Evolutionary conservation across 2,329 filamentous ascomycete species (phyloP), one percentile per base, ranked within the genome.

Genomic region (Ceratocystis eucalypticola): DNA sequence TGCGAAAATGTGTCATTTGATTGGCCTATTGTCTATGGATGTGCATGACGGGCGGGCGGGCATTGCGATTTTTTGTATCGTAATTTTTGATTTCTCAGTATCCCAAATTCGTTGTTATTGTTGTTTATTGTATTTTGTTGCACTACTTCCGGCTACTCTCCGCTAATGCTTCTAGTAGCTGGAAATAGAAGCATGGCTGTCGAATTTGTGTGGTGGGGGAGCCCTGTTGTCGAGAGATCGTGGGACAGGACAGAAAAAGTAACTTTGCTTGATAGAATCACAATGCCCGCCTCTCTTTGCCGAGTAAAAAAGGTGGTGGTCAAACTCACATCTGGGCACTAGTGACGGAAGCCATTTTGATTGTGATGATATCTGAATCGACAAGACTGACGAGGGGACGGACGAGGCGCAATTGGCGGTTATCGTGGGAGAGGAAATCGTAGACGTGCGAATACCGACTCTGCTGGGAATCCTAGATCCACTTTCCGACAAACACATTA

Each of bases 291-390:
- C 48, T 65, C 48, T 28, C n/a, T 50, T 41, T 37, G 61, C 62
- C n/a, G 53, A 61, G 45, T 6, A 45, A 28, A 61, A 12, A 61
- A 37, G 67, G 25, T 45, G 50, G 59, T 61, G 37, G 63, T 55
- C 10, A 66, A 66, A 68, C 67, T 66, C 65, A 68, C 67, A 68
- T 68, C 67, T 68, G 67, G 67, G 62, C 65, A 68, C 65, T 65
- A 68, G 65, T 28, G 55, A 66, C 64, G 66, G 67, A 66, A 68
- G 67, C 67, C 67, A 68, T 68, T 68, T 68, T 68, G 67, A 65
- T 65, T 66, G 65, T 68, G 67, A 68, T 66, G 62, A 68, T 66
- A 64, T 64, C 57, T 66, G 64, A 55, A 66, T 68, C 67, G 67
- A 68, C 66, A 50, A 64, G 61, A 66, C 64, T 68, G 67, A 68